These are phyloP conservation scores for Chaetomium globosum DNA, from an alignment of 2,329 filamentous ascomycete genomes.

Conservation along the genomic window DNA sequence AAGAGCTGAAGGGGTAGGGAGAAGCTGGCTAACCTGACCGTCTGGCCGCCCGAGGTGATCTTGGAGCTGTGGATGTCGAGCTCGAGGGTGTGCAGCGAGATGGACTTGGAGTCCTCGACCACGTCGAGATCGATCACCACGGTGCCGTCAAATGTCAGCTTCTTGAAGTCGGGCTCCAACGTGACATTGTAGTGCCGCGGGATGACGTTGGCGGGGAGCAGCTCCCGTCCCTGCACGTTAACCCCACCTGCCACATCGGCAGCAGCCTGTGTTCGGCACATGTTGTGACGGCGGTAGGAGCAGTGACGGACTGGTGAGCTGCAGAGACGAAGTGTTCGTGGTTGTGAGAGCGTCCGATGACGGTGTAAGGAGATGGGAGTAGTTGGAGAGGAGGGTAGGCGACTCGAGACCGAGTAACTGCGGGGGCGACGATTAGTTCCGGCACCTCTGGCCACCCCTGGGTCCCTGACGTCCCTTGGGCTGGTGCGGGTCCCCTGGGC, in stretches of 20 bases:
- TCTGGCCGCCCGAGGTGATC: slow-evolving; percentile 62
- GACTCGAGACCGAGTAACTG: slow-evolving; percentile 30
- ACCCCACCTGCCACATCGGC: slow-evolving; percentile 44
- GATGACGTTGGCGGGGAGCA: slow-evolving; percentile 88
- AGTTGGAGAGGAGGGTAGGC: slow-evolving; percentile 32
- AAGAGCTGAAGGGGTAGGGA: slow-evolving; percentile 21
- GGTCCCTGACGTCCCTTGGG: slow-evolving; percentile 3
- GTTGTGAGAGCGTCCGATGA: slow-evolving; percentile 26
- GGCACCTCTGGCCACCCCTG: background rate
- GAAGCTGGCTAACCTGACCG: slow-evolving; percentile 46
- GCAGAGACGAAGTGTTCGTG: slow-evolving; percentile 24
- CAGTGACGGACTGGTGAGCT: slow-evolving; percentile 57
- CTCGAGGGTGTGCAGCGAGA: slow-evolving; percentile 86
- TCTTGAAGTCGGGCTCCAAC: slow-evolving; percentile 86
- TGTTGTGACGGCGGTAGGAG: slow-evolving; percentile 71
- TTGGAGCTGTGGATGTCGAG: slow-evolving; percentile 78
- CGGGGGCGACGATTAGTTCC: slow-evolving; percentile 26
- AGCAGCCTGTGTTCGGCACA: slow-evolving; percentile 60
- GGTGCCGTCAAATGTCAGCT: slow-evolving; percentile 81
- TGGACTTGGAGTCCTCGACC: slow-evolving; percentile 77
- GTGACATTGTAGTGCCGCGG: slow-evolving; percentile 91
- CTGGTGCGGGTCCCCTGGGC: slow-evolving; percentile 15
- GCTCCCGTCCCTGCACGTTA: slow-evolving; percentile 65
- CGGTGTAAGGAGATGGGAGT: slow-evolving; percentile 20
- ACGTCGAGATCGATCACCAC: slow-evolving; percentile 88